phyloP scores from a whole-genome alignment of 2,329 filamentous ascomycete species.

The Onygena corvina region DNA sequence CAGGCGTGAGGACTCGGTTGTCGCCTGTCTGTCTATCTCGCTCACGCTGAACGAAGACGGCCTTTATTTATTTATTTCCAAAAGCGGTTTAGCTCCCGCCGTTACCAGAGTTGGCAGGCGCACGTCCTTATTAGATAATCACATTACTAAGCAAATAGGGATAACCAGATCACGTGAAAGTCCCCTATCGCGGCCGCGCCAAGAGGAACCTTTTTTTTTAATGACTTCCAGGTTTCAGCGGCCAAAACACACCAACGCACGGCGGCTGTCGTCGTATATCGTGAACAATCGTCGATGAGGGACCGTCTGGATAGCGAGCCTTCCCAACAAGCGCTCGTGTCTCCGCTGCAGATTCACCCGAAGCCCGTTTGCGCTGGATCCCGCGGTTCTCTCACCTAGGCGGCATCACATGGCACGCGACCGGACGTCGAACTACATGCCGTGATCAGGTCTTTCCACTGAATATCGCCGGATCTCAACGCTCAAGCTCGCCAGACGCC shows the following conservation, averaged over 20 bases:
- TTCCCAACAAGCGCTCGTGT: neutral
- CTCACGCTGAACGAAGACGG: conserved; percentile 6
- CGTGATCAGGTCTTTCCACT: neutral
- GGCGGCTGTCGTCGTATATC: neutral
- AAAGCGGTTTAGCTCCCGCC: conserved; percentile 1
- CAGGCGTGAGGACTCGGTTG: neutral
- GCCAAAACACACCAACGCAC: neutral
- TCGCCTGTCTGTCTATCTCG: neutral
- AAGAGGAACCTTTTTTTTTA: neutral
- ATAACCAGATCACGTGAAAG: neutral
- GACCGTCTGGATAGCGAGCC: neutral
- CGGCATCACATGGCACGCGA: conserved; percentile 8
- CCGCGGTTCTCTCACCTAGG: neutral
- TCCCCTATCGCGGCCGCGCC: conserved; percentile 1
- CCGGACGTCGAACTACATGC: neutral
- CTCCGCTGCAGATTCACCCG: neutral
- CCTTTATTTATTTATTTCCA: conserved; percentile 11
- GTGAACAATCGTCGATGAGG: neutral
- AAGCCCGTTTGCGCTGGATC: neutral
- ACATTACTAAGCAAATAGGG: neutral
- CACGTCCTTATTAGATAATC: neutral
- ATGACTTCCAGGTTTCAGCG: conserved; percentile 1
- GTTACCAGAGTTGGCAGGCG: conserved; percentile 8
- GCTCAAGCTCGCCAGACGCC: neutral
- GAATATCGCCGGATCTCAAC: conserved; percentile 1